These are phyloP conservation scores for Myxozyma sirexii DNA, from an alignment of 805 yeast genomes.

Conservation along the genomic window DNA sequence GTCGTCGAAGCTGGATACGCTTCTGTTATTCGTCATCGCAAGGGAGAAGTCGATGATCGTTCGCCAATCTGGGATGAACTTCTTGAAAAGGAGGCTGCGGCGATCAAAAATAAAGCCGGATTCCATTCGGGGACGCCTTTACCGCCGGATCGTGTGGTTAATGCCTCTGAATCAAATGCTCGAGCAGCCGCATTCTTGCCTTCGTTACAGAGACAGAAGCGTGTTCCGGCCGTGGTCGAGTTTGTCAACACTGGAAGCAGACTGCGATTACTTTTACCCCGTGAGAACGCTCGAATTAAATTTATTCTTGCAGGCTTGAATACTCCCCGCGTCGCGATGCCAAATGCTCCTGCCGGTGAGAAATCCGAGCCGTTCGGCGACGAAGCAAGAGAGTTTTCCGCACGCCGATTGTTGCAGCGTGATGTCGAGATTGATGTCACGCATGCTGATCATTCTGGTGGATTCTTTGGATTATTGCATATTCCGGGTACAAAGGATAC, in stretches of 20 bases:
- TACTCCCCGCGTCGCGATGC: conserved; percentile 44
- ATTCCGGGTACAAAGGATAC: conserved; percentile 44
- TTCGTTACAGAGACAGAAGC: conserved; percentile 66
- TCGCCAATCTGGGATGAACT: conserved; percentile 78
- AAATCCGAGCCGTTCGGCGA: conserved; percentile 44
- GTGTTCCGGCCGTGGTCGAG: conserved; percentile 71
- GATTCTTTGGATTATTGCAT: conserved; percentile 73
- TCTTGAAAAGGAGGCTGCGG: conserved; percentile 66
- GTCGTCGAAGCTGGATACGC: conserved; percentile 72
- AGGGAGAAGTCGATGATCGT: conserved; percentile 66
- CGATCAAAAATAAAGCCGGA: conserved; percentile 61
- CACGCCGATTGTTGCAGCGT: conserved; percentile 64
- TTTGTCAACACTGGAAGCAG: conserved; percentile 69
- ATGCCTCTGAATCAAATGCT: conserved; percentile 73
- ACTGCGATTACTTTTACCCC: conserved; percentile 65
- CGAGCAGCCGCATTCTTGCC: conserved; percentile 76
- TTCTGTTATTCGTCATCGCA: conserved; percentile 74
- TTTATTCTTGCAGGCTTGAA: conserved; percentile 76
- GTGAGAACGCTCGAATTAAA: conserved; percentile 69
- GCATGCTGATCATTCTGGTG: conserved; percentile 75
- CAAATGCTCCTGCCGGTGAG: conserved; percentile 31
- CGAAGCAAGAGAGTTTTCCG: conserved; percentile 58
- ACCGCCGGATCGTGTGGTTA: conserved; percentile 64
- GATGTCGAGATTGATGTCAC: conserved; percentile 71
- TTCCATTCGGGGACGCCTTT: conserved; percentile 61